Percentiles rank a stretch among this genome's conserved stretches.
Conservation (phyloP, 2,329 filamentous ascomycete genomes). For the Epichloe gansuensis region DNA sequence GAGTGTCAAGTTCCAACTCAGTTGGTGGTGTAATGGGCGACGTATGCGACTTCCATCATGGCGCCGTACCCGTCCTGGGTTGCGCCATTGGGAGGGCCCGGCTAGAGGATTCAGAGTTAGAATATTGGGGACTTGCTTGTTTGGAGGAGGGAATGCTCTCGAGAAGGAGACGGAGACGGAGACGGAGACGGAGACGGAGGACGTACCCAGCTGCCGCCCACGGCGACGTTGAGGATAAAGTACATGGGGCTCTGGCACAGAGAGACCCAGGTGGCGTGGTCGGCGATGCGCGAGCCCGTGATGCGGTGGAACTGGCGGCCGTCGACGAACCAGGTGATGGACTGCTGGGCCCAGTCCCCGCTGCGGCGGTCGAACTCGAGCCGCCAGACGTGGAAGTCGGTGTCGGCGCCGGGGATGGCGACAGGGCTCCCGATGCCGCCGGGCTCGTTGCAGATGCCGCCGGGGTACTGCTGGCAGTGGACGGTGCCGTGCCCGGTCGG, state of each 20-base stretch:
- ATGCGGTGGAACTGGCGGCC: slow-evolving; percentile 31
- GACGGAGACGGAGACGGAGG: neutral
- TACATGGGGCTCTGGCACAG: slow-evolving; percentile 39
- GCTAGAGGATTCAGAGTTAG: slow-evolving; percentile 19
- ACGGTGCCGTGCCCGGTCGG: slow-evolving; percentile 34
- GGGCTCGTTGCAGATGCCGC: slow-evolving; percentile 41
- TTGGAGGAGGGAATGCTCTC: neutral
- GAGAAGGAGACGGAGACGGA: too few relatives aligned
- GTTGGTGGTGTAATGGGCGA: slow-evolving; percentile 27
- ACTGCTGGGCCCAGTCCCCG: slow-evolving; percentile 33
- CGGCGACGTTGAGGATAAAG: slow-evolving; percentile 42
- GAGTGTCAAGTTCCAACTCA: neutral
- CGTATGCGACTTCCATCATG: slow-evolving; percentile 41
- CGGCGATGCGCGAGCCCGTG: slow-evolving; percentile 30
- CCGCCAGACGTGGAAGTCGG: slow-evolving; percentile 36
- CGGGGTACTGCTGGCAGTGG: slow-evolving; percentile 35
- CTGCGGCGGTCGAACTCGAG: slow-evolving; percentile 37
- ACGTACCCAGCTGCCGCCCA: slow-evolving; percentile 42
- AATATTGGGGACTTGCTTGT: neutral
- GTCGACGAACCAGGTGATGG: slow-evolving; percentile 39
- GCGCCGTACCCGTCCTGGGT: slow-evolving; percentile 33
- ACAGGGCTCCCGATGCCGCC: slow-evolving; percentile 26
- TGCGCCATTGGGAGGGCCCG: slow-evolving; percentile 33
- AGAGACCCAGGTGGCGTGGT: slow-evolving; percentile 34
- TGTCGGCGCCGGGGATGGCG: slow-evolving; percentile 21